Conservation (phyloP, 345 rosid species). For the Euclidium syriacum region DNA sequence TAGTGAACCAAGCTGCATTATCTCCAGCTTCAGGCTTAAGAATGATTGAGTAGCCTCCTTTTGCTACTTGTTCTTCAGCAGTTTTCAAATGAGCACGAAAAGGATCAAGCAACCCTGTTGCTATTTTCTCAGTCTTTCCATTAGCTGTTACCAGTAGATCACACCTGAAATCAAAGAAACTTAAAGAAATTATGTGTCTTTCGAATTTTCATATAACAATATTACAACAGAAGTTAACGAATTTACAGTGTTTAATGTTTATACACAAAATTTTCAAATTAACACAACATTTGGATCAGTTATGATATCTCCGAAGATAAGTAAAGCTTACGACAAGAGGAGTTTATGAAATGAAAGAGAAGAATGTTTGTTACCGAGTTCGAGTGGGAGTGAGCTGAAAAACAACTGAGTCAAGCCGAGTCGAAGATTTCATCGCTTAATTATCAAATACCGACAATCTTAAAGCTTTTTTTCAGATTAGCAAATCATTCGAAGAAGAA, state of each 20-base stretch:
- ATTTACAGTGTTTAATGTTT: too few species aligned
- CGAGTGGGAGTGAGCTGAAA: constrained; percentile 99
- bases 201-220: too few species aligned
- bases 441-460: constrained; percentile 21
- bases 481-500: constrained; percentile 14
- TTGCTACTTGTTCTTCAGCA: constrained; percentile 74
- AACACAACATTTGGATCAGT: too few species aligned
- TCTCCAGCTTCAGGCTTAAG: constrained; percentile 58
- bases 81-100: constrained; percentile 83
- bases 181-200: neutral
- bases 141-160: constrained; percentile 75
- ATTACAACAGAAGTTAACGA: too few species aligned
- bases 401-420: constrained; percentile 75
- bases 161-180: constrained; percentile 43
- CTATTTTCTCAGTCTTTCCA: constrained; percentile 81
- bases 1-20: constrained; percentile 80
- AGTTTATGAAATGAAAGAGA: neutral
- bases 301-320: too few species aligned
- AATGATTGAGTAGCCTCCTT: constrained; percentile 86
- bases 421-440: constrained; percentile 64
- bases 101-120: constrained; percentile 85
- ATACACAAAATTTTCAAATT: too few species aligned
- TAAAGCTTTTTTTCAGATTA: constrained; percentile 15
- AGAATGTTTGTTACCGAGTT: constrained; percentile 51
- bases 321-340: too few species aligned